Conservation (phyloP, 495 filamentous ascomycete genomes). For the Neurospora sp. region DNA sequence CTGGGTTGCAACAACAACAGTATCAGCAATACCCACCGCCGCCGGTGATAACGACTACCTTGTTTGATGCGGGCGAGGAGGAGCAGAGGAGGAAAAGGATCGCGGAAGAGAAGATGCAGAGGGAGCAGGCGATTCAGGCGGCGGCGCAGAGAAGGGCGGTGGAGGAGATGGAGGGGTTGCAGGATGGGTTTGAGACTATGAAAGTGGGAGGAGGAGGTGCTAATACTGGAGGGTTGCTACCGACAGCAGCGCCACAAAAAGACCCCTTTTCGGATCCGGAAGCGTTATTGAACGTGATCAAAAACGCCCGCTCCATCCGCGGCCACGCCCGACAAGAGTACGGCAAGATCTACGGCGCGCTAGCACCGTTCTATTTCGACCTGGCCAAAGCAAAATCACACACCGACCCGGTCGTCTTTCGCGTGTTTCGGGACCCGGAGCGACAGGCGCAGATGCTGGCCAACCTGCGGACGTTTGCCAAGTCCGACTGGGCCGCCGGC, state of each 20-base stretch:
- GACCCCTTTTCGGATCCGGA: constrained; percentile 40
- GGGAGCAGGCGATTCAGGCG: constrained; percentile 5
- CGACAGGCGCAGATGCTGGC: constrained; percentile 80
- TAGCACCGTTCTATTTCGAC: constrained; percentile 82
- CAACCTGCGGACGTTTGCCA: constrained; percentile 66
- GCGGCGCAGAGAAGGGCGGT: constrained; percentile 17
- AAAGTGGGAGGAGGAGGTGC: constrained; percentile 21
- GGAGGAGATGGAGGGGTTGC: constrained; percentile 20
- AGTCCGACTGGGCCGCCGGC: constrained; percentile 67
- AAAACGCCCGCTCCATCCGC: constrained; percentile 62
- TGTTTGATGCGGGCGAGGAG: constrained; percentile 59
- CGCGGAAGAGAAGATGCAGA: constrained; percentile 1
- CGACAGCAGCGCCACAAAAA: not conserved
- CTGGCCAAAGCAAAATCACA: constrained; percentile 62
- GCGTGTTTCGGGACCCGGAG: constrained; percentile 75
- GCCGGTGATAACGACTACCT: constrained; percentile 34
- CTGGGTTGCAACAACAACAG: not conserved
- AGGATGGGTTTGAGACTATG: constrained; percentile 61
- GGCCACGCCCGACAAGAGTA: constrained; percentile 85
- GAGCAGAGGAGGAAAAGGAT: constrained; percentile 38
- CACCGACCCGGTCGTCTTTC: constrained; percentile 73
- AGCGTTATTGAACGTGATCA: constrained; percentile 54
- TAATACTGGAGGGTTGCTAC: not conserved
- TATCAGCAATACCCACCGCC: not conserved
- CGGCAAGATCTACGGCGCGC: constrained; percentile 75